phyloP scores from a whole-genome alignment of 352 stramenopile genomes.

The Peronosclerospora sorghi region DNA sequence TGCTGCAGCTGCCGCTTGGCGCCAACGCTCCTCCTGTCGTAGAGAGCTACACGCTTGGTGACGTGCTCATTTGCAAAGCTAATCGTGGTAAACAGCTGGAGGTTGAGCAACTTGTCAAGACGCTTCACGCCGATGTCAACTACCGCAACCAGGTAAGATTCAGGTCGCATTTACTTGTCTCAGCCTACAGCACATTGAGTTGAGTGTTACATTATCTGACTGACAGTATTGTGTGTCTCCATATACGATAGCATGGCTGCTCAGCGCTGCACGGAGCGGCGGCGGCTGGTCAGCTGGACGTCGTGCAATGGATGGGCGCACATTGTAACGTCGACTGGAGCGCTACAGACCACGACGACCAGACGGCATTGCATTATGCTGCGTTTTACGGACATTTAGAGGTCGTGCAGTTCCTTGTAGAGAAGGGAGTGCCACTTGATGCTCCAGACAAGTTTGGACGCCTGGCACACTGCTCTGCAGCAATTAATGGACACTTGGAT shows the following conservation, averaged over 20 bases:
- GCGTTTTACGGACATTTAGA: constrained; percentile 82
- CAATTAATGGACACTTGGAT: constrained; percentile 81
- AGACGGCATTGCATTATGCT: constrained; percentile 77
- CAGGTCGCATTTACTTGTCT: not conserved
- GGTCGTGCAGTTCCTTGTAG: constrained; percentile 76
- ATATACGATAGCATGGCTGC: constrained; percentile 50
- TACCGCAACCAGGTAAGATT: constrained; percentile 68
- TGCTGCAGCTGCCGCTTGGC: constrained; percentile 51
- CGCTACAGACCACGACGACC: constrained; percentile 67
- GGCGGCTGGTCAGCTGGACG: constrained; percentile 65
- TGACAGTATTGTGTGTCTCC: constrained; percentile 3
- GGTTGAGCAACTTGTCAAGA: constrained; percentile 59
- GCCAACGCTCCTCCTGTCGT: constrained; percentile 33
- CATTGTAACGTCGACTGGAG: constrained; percentile 46
- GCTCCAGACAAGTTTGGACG: constrained; percentile 76
- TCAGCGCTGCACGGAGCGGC: constrained; percentile 68
- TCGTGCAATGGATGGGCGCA: constrained; percentile 70
- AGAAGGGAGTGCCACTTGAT: constrained; percentile 72
- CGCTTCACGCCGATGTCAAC: constrained; percentile 72
- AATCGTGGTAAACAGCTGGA: constrained; percentile 78
- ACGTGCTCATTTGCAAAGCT: constrained; percentile 79
- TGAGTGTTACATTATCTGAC: not conserved
- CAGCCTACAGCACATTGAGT: not conserved
- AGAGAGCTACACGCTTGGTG: constrained; percentile 74
- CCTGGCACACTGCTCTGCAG: constrained; percentile 67